A percentile compares a stretch with the other conserved stretches of the same genome.
Evolutionary conservation across 805 yeast genomes (phyloP).

Genomic region (Metschnikowia cerradonensis): DNA sequence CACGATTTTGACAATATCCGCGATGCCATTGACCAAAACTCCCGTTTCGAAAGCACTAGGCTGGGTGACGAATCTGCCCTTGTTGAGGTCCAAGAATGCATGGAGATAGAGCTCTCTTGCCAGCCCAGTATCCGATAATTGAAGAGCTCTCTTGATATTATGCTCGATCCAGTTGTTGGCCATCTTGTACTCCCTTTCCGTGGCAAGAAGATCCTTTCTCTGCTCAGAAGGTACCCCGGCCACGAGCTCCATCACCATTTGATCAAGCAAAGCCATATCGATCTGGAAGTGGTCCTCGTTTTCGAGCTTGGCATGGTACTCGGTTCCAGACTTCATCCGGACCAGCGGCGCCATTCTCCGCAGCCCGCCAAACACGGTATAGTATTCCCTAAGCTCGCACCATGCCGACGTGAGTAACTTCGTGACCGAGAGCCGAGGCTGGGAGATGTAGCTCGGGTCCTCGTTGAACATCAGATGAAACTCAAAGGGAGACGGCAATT

Average conservation of each 20-base stretch:
- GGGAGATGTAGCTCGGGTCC: slow-evolving; percentile 10
- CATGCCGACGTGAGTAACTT: slow-evolving; percentile 53
- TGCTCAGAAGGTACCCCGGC: slow-evolving; percentile 7
- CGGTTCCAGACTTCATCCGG: slow-evolving; percentile 46
- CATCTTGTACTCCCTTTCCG: slow-evolving; percentile 19
- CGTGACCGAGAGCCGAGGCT: slow-evolving; percentile 53
- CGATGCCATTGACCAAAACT: slow-evolving; percentile 58
- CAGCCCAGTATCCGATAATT: slow-evolving; percentile 44
- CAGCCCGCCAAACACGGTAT: slow-evolving; percentile 47
- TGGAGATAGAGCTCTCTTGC: slow-evolving; percentile 64
- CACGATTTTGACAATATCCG: slow-evolving; percentile 11
- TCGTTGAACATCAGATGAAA: slow-evolving; percentile 10
- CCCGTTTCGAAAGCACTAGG: slow-evolving; percentile 16
- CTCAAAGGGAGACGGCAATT: slow-evolving; percentile 13
- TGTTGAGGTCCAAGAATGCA: slow-evolving; percentile 39
- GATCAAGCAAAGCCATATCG: slow-evolving; percentile 34
- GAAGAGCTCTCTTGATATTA: slow-evolving; percentile 34
- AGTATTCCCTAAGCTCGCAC: slow-evolving; percentile 64
- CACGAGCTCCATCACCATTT: slow-evolving; percentile 9
- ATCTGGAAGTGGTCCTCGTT: slow-evolving; percentile 39
- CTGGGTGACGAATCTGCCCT: slow-evolving; percentile 13
- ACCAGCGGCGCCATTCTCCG: slow-evolving; percentile 15
- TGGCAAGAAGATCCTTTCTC: slow-evolving; percentile 12
- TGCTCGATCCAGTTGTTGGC: slow-evolving; percentile 40
- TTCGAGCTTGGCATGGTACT: slow-evolving; percentile 16